A percentile compares a stretch with the other conserved stretches of the same genome.
Conservation (phyloP, 202 grass and related monocot genomes). For the Panicum hallii region DNA sequence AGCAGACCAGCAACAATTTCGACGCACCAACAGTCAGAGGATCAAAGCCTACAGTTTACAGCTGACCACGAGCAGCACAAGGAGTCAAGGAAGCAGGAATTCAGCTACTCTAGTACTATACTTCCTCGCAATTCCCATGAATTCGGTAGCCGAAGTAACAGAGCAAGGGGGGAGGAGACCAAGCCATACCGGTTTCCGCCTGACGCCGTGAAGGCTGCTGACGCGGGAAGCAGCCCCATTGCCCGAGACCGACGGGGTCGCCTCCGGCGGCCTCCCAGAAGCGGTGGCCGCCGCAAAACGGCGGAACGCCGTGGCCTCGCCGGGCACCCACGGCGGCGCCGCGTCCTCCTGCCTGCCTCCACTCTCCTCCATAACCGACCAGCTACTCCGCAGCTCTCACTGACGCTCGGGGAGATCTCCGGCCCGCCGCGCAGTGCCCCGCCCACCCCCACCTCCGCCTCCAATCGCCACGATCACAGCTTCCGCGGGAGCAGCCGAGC, state of each 20-base stretch:
- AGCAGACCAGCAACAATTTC: constrained; percentile 19
- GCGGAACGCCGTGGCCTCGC: constrained; percentile 53
- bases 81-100: constrained; percentile 1
- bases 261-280: neutral
- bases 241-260: constrained; percentile 36
- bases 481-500: constrained; percentile 43
- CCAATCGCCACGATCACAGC: constrained; percentile 51
- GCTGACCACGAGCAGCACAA: neutral
- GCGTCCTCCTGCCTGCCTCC: constrained; percentile 38
- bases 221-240: constrained; percentile 42
- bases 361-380: constrained; percentile 45
- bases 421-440: constrained; percentile 17
- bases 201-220: constrained; percentile 59
- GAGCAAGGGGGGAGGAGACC: constrained; percentile 28
- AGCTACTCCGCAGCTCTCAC: constrained; percentile 35
- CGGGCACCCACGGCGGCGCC: constrained; percentile 47
- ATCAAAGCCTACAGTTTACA: constrained; percentile 13
- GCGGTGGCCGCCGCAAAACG: constrained; percentile 4
- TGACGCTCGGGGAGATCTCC: constrained; percentile 43
- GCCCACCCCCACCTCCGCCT: constrained; percentile 22
- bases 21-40: neutral
- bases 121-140: neutral
- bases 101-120: constrained; percentile 4
- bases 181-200: constrained; percentile 64
- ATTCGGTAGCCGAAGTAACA: constrained; percentile 5